phyloP scores from a whole-genome alignment of 2,329 filamentous ascomycete species.

The Talaromyces sp. region DNA sequence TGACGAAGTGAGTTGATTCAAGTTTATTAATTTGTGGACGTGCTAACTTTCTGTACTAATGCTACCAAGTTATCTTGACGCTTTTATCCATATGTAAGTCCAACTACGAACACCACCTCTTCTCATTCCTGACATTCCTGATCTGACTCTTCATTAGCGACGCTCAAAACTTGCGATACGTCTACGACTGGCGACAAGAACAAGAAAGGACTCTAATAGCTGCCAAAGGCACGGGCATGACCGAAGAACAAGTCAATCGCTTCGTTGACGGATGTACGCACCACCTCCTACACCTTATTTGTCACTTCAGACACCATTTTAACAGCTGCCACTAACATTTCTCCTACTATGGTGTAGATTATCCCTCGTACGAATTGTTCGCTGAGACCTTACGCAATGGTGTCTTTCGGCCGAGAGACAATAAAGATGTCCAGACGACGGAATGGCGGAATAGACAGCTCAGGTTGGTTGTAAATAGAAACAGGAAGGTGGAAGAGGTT shows the following conservation, averaged over 20 bases:
- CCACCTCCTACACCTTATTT: not conserved
- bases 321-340: not conserved
- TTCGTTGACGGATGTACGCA: slow-evolving; percentile 65
- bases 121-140: not conserved
- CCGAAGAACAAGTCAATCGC: slow-evolving; percentile 66
- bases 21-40: not conserved
- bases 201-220: slow-evolving; percentile 69
- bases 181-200: slow-evolving; percentile 78
- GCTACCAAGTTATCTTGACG: slow-evolving; percentile 48
- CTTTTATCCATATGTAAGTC: slow-evolving; percentile 58
- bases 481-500: slow-evolving; percentile 56
- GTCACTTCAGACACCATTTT: not conserved
- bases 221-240: slow-evolving; percentile 71
- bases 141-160: slow-evolving; percentile 43
- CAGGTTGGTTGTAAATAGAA: slow-evolving; percentile 56
- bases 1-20: slow-evolving; percentile 48
- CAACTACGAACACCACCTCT: too few relatives aligned
- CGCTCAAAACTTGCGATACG: slow-evolving; percentile 65
- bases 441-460: slow-evolving; percentile 53
- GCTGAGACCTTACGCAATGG: slow-evolving; percentile 55
- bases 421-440: slow-evolving; percentile 12
- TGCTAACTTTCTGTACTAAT: not conserved
- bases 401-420: slow-evolving; percentile 42
- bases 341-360: slow-evolving; percentile 43
- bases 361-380: slow-evolving; percentile 67